Percentiles rank a stretch among this genome's conserved stretches.
Conservation (phyloP, 176 grass and related monocot genomes). For the Metroxylon sagu region DNA sequence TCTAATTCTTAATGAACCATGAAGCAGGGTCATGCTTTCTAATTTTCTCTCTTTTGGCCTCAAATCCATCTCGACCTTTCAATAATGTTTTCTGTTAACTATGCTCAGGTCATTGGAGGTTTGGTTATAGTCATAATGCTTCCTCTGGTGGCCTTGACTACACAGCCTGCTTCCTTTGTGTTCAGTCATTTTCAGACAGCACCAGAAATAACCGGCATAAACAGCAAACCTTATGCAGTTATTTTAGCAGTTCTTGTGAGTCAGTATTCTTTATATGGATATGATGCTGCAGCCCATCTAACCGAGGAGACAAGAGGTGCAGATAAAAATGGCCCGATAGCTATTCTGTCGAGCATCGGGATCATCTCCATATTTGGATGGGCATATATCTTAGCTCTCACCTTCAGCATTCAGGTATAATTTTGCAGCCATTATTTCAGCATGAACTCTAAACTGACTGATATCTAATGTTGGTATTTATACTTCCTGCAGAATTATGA, state of each 20-base stretch:
- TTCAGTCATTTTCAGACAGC: constrained; percentile 73
- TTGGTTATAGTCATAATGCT: constrained; percentile 74
- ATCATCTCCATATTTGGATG: constrained; percentile 95
- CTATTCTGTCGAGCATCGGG: constrained; percentile 90
- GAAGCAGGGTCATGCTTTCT: too few relatives aligned
- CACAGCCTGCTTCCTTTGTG: constrained; percentile 72
- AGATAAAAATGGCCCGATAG: constrained; percentile 89
- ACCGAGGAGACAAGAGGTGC: constrained; percentile 97
- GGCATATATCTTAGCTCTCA: constrained; percentile 96
- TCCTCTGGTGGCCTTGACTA: constrained; percentile 65
- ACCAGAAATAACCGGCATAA: constrained; percentile 58
- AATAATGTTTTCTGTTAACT: too few relatives aligned
- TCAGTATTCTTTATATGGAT: constrained; percentile 94
- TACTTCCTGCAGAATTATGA: constrained; percentile 45
- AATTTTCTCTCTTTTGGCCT: too few relatives aligned
- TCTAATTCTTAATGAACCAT: too few relatives aligned
- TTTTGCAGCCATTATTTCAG: neutral
- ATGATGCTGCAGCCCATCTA: constrained; percentile 93
- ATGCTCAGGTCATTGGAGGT: constrained; percentile 61
- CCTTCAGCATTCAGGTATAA: constrained; percentile 91
- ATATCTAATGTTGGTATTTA: constrained; percentile 2
- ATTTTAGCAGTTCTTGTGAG: constrained; percentile 79
- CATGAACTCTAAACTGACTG: too few relatives aligned
- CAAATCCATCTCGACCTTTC: too few relatives aligned
- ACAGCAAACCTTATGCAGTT: constrained; percentile 59